Evolutionary conservation across 345 rosid species (phyloP), one percentile per base, ranked within the genome.

Genomic region (Sisymbrium altissimum): DNA sequence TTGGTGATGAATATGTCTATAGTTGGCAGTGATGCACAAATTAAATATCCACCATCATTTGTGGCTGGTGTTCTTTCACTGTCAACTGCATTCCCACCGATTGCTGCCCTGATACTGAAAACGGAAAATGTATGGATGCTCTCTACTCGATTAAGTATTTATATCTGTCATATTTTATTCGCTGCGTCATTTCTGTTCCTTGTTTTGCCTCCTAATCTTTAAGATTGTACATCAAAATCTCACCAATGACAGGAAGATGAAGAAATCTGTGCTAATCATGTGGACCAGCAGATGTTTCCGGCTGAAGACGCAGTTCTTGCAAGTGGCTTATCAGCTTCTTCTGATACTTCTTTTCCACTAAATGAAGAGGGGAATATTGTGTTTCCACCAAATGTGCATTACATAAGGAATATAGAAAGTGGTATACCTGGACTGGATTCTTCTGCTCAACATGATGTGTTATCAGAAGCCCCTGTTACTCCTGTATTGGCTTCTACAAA

Each of bases 381-480:
- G 59, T 18, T 81, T 65, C 77, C 86, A 19, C 79, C 84, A 76
- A 83, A 81, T 70, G 52, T 44, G 62, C 86, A 74, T 54, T 86
- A 74, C 64, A 60, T 68, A 54, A 83, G 77, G 39, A 82, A 82
- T 77, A 32, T 72, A 57, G 97, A 85, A 72, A 83, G 83, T 81
- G 91, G 79, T 77, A 91, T 94, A 71, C 98, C 96, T 74, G 97
- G 97, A 66, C 81, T 94, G 41, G 85, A 81, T 74, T 85, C 97
- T 75, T 82, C 86, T 82, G 83, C 81, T 56, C 87, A 36, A 64
- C 71, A 78, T 67, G 86, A 84, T 73, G 81, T 84, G 54, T 70
- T 83, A 40, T 83, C 95, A 67, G 88, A 87, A 70, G 79, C 83
- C 32, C 33, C 69, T 76, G 86, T 81, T 76, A 82, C 84, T 78